These are phyloP conservation scores for Inonotus obliquus DNA, from an alignment of 1,284 basidiomycete genomes.

Conservation along the genomic window DNA sequence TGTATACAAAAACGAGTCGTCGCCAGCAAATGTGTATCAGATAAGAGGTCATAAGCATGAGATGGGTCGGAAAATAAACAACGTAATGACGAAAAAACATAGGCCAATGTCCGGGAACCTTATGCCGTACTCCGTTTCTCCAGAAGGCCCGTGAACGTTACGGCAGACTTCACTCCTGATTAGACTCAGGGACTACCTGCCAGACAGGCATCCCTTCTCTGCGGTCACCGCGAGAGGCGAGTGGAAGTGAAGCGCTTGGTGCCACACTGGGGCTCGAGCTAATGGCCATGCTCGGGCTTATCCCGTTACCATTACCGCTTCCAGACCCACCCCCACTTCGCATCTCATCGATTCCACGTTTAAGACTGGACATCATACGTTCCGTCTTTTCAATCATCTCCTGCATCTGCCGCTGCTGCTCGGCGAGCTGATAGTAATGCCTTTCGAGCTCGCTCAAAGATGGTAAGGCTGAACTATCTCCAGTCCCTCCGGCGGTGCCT, in stretches of 20 bases:
- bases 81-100: not conserved
- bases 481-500: slow-evolving; percentile 29
- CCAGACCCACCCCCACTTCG: slow-evolving; percentile 12
- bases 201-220: slow-evolving; percentile 30
- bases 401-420: slow-evolving; percentile 56
- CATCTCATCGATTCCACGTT: slow-evolving; percentile 71
- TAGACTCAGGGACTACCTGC: slow-evolving; percentile 24
- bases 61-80: not conserved
- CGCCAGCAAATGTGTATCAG: not conserved
- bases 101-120: not conserved
- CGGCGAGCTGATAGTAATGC: slow-evolving; percentile 59
- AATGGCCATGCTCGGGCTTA: not conserved
- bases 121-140: not conserved
- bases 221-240: slow-evolving; percentile 26
- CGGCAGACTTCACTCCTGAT: not conserved
- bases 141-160: not conserved
- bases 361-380: slow-evolving; percentile 61
- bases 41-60: not conserved
- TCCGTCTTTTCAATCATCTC: slow-evolving; percentile 72
- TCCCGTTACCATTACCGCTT: not conserved
- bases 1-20: not conserved
- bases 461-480: slow-evolving; percentile 34
- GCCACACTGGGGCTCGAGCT: slow-evolving; percentile 3
- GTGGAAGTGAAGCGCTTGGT: slow-evolving; percentile 26
- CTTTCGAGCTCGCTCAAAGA: slow-evolving; percentile 58